Conservation (phyloP, 768 basidiomycete genomes). For the Russula dissimulans region DNA sequence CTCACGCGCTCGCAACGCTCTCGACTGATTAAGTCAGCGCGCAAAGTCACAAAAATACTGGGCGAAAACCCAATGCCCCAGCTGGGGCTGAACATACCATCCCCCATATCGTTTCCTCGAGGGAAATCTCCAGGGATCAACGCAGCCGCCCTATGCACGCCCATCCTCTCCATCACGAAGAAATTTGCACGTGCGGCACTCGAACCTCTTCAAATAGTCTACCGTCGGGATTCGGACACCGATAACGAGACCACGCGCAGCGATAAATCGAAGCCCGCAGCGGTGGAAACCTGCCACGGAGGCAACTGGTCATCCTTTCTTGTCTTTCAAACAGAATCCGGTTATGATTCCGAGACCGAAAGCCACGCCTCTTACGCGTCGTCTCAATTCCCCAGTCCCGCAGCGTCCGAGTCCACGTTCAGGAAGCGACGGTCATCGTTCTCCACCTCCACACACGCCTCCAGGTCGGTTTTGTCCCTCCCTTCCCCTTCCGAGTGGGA, state of each 20-base stretch:
- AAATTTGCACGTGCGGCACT: slow-evolving; percentile 6
- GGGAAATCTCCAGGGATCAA: not conserved
- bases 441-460: not conserved
- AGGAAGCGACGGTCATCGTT: slow-evolving; percentile 1
- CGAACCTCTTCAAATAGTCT: not conserved
- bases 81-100: not conserved
- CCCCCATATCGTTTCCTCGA: not conserved
- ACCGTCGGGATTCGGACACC: not conserved
- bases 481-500: not conserved
- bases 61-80: slow-evolving; percentile 13
- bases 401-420: not conserved
- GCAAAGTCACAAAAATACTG: slow-evolving; percentile 18
- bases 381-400: not conserved
- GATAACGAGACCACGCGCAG: not conserved
- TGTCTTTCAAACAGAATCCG: not conserved
- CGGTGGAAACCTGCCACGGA: not conserved
- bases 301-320: not conserved
- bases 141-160: not conserved
- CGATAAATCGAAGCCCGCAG: not conserved
- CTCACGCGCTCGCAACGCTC: slow-evolving; percentile 12
- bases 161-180: not conserved
- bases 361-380: not conserved
- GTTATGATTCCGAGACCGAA: not conserved
- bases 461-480: not conserved
- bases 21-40: slow-evolving; percentile 11